phyloP scores from a whole-genome alignment of 2,329 filamentous ascomycete genomes.

The Phyllosticta citrichinensis region DNA sequence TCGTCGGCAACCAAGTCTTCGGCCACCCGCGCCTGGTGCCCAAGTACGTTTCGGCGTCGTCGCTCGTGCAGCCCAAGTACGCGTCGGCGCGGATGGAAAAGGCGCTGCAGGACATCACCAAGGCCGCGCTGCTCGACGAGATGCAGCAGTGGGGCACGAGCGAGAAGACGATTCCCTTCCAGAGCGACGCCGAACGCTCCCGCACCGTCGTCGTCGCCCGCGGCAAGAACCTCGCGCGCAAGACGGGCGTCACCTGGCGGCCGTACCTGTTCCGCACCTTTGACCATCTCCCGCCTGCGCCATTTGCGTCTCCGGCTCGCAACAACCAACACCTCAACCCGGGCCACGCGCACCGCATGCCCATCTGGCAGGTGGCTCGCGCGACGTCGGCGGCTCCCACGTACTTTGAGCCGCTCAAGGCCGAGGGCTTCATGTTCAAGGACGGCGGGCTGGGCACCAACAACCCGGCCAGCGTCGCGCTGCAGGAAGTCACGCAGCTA shows the following conservation, averaged over 20 bases:
- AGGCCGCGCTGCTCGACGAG: not conserved
- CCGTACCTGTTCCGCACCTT: constrained; percentile 12
- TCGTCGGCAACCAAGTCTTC: constrained; percentile 13
- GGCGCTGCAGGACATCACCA: constrained; percentile 7
- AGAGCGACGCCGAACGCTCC: constrained; percentile 1
- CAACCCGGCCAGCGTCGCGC: constrained; percentile 13
- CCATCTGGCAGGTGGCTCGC: constrained; percentile 13
- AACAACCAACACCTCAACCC: constrained; percentile 6
- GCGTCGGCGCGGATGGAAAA: constrained; percentile 7
- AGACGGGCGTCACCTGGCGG: not conserved
- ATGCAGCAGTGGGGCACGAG: constrained; percentile 6
- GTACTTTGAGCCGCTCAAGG: constrained; percentile 11
- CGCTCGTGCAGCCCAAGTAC: constrained; percentile 9
- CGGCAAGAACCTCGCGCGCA: not conserved
- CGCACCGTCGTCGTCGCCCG: not conserved
- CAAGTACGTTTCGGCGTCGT: not conserved
- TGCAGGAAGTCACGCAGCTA: constrained; percentile 13
- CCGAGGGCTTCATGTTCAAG: not conserved
- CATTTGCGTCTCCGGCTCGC: not conserved
- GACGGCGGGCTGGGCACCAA: constrained; percentile 14
- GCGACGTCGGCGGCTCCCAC: constrained; percentile 14
- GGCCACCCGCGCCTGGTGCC: constrained; percentile 4
- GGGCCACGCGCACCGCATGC: constrained; percentile 7
- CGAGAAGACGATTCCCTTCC: constrained; percentile 7
- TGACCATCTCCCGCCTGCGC: constrained; percentile 7